phyloP scores from a whole-genome alignment of 306 rosid species.

The Dryas drummondii region DNA sequence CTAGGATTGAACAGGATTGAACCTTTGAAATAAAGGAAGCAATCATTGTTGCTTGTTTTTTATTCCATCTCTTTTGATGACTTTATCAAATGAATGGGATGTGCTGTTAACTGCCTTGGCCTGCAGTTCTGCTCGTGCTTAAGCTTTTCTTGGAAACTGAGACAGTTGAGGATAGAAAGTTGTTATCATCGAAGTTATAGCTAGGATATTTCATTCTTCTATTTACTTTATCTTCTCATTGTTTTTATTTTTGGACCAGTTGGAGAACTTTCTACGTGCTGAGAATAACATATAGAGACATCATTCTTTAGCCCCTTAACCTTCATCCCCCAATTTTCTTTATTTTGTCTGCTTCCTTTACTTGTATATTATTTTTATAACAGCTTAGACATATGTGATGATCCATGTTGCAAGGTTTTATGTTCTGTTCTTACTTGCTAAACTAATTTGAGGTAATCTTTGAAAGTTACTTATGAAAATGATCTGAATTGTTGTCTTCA shows the following conservation, averaged over 20 bases:
- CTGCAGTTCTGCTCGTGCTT: background rate
- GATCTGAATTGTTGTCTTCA: conserved; percentile 37
- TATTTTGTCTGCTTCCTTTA: background rate
- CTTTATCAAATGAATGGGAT: too few species aligned
- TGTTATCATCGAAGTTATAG: background rate
- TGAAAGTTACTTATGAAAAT: background rate
- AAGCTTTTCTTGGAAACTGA: background rate
- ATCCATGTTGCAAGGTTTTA: background rate
- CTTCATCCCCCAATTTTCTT: background rate
- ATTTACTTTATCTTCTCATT: background rate
- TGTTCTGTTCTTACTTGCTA: background rate
- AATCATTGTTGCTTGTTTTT: too few species aligned
- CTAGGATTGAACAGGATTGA: background rate
- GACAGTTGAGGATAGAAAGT: too few species aligned
- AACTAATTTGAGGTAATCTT: background rate
- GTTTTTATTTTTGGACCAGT: background rate
- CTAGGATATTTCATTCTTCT: background rate
- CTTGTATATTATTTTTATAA: background rate
- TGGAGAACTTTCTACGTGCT: background rate
- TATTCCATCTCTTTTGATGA: too few species aligned
- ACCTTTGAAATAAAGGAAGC: background rate
- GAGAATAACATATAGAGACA: background rate
- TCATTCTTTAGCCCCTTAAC: background rate
- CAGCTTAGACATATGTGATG: background rate
- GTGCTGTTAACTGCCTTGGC: background rate